A percentile compares a stretch with the other conserved stretches of the same genome.
Evolutionary conservation across 2,329 filamentous ascomycete species (phyloP).

Genomic region (Cladosporium sphaerospermum): DNA sequence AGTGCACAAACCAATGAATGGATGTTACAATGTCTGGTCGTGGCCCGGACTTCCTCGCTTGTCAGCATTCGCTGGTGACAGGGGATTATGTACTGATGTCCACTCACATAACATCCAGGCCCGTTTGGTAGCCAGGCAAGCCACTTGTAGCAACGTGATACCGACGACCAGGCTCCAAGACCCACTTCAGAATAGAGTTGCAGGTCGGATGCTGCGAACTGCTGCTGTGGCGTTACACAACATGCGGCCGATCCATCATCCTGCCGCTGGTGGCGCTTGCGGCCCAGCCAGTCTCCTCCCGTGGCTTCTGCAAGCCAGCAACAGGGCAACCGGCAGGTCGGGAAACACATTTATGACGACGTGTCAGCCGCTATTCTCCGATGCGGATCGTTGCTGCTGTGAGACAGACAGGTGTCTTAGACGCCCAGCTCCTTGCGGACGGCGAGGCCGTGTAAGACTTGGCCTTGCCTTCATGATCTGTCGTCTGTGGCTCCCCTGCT

Average conservation of each 20-base stretch:
- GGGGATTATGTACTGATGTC: background rate
- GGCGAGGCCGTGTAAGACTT: background rate
- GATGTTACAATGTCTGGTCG: background rate
- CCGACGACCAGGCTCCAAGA: background rate
- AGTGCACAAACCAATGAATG: background rate
- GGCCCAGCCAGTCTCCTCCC: background rate
- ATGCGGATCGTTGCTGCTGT: slow-evolving; percentile 2
- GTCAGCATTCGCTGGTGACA: background rate
- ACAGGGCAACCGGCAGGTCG: background rate
- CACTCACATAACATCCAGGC: background rate
- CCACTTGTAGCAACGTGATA: slow-evolving; percentile 6
- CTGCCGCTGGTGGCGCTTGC: background rate
- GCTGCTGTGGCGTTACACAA: slow-evolving; percentile 8
- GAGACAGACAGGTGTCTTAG: slow-evolving; percentile 5
- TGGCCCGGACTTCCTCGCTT: slow-evolving; percentile 4
- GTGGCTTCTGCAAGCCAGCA: background rate
- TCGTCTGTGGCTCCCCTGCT: background rate
- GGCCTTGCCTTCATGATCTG: background rate
- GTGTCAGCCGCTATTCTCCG: slow-evolving; percentile 11
- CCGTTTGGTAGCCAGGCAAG: background rate
- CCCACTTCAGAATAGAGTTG: slow-evolving; percentile 8
- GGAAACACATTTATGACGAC: slow-evolving; percentile 4
- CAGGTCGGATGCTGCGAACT: slow-evolving; percentile 11
- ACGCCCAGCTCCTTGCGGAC: slow-evolving; percentile 5
- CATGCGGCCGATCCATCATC: slow-evolving; percentile 1